A percentile compares a stretch with the other conserved stretches of the same genome.
Evolutionary conservation across 768 basidiomycete species (phyloP).

Genomic region (Agaricus subrufescens): DNA sequence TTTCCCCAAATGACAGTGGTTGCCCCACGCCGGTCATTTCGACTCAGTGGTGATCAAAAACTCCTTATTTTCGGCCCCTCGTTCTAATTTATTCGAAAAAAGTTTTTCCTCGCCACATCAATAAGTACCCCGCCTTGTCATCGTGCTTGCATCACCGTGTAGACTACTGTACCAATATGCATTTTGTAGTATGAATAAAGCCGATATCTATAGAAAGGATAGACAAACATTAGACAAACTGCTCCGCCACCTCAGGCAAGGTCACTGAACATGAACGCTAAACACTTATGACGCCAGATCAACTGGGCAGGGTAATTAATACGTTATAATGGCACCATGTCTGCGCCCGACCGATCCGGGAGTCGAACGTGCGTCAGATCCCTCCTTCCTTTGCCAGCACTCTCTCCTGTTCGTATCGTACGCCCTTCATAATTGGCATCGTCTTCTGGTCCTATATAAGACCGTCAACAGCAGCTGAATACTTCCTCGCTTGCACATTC

Average conservation of each 20-base stretch:
- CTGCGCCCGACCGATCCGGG: neutral
- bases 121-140: neutral
- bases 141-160: neutral
- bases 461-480: neutral
- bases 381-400: neutral
- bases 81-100: slow-evolving; percentile 3
- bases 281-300: neutral
- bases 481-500: neutral
- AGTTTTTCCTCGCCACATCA: neutral
- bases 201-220: slow-evolving; percentile 1
- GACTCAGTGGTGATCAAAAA: slow-evolving; percentile 34
- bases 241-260: no score
- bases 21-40: slow-evolving; percentile 31
- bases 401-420: neutral
- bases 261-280: neutral
- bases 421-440: neutral
- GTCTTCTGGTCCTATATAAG: neutral
- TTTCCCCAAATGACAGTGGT: slow-evolving; percentile 28
- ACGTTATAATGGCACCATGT: neutral
- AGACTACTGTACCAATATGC: slow-evolving; percentile 6
- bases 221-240: neutral
- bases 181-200: neutral
- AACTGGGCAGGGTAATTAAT: no score
- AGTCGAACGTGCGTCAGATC: slow-evolving; percentile 8
- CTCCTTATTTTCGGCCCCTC: neutral